Evolutionary conservation across 257 asterid genomes (phyloP).

Genomic region (Perilla frutescens): DNA sequence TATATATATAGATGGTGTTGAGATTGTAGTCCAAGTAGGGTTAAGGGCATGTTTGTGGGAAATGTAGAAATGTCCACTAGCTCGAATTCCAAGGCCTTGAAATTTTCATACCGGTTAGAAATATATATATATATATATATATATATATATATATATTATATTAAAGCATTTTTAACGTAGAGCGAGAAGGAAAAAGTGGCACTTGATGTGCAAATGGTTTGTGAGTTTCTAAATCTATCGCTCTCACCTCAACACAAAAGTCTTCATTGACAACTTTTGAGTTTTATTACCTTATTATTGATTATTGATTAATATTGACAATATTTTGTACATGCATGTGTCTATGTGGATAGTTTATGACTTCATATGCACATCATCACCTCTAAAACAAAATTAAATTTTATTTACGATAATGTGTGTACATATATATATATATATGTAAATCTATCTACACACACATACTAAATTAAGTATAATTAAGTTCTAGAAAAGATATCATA

Average conservation of each 20-base stretch:
- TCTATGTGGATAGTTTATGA: neutral
- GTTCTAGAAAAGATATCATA: no score
- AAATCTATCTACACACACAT: no score
- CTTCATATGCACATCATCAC: no score
- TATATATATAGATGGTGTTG: constrained; percentile 16
- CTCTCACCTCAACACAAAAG: constrained; percentile 43
- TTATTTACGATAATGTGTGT: no score
- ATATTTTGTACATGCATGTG: neutral
- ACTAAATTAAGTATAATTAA: no score
- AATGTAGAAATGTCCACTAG: constrained; percentile 47
- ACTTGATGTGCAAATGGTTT: neutral
- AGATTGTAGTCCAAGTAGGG: constrained; percentile 44
- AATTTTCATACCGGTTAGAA: constrained; percentile 25
- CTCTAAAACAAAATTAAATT: no score
- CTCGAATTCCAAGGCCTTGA: constrained; percentile 48
- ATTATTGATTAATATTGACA: neutral
- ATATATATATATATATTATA: neutral
- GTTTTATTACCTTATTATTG: constrained; percentile 43
- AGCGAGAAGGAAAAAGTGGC: constrained; percentile 33
- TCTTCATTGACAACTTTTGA: constrained; percentile 40
- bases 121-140: neutral
- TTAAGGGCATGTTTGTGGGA: constrained; percentile 62
- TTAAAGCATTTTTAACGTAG: neutral
- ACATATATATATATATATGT: no score
- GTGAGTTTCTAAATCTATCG: constrained; percentile 21